These are phyloP conservation scores for Penicillium sumatraense DNA, from an alignment of 2,329 filamentous ascomycete species.

Conservation along the genomic window DNA sequence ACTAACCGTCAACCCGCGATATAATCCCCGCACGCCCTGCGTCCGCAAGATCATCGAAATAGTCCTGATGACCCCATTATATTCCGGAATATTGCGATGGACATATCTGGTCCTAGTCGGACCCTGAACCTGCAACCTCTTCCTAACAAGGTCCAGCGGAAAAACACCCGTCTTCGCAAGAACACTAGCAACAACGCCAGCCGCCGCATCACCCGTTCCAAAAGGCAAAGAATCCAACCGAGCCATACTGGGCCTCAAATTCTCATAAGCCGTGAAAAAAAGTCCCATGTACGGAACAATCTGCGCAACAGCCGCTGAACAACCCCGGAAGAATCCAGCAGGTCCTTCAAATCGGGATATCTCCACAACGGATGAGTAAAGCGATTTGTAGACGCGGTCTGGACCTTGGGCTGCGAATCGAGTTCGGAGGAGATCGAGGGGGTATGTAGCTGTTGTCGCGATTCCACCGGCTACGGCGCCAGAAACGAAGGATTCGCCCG, in stretches of 20 bases:
- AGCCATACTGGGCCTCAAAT: conserved; percentile 64
- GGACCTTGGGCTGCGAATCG: conserved; percentile 94
- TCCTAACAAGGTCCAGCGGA: conserved; percentile 88
- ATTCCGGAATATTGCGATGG: conserved; percentile 86
- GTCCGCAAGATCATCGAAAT: conserved; percentile 68
- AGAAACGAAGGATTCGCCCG: conserved; percentile 79
- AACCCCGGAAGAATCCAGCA: conserved; percentile 83
- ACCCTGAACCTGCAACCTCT: conserved; percentile 92
- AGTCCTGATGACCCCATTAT: conserved; percentile 69
- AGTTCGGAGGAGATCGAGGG: conserved; percentile 88
- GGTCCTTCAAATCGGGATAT: conserved; percentile 77
- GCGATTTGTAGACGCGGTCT: conserved; percentile 75
- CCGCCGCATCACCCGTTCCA: conserved; percentile 80
- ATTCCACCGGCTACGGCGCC: conserved; percentile 82
- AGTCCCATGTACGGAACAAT: conserved; percentile 97
- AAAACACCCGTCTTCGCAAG: conserved; percentile 89
- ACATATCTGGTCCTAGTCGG: conserved; percentile 80
- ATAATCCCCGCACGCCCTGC: conserved; percentile 81
- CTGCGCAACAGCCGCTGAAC: conserved; percentile 79
- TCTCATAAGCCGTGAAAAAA: conserved; percentile 91
- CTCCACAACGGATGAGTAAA: conserved; percentile 69
- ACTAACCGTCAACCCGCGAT: conserved; percentile 85
- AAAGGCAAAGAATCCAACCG: conserved; percentile 59
- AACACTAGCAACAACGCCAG: conserved; percentile 79
- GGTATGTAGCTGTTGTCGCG: conserved; percentile 85